Evolutionary conservation across 306 rosid species (phyloP).

Genomic region (Sophora flavescens): DNA sequence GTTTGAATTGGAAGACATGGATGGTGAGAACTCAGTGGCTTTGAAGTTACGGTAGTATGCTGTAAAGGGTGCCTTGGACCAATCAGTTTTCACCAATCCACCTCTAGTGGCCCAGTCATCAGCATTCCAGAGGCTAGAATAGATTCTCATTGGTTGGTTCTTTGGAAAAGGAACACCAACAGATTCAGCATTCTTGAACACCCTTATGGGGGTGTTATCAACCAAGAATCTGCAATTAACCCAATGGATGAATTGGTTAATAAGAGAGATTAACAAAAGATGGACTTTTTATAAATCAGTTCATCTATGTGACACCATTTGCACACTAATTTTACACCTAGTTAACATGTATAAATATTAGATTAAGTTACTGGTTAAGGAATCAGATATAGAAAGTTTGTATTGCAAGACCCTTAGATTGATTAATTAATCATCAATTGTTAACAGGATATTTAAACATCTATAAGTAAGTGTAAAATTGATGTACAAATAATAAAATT

Average conservation of each 20-base stretch:
- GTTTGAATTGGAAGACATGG: constrained; percentile 34
- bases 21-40: constrained; percentile 47
- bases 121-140: constrained; percentile 77
- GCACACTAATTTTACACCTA: neutral
- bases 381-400: too few relatives aligned
- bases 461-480: neutral
- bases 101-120: constrained; percentile 92
- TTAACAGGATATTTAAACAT: neutral
- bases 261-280: neutral
- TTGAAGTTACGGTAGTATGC: constrained; percentile 64
- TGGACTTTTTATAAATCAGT: too few relatives aligned
- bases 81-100: constrained; percentile 74
- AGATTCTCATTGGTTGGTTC: constrained; percentile 71
- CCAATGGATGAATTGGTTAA: constrained; percentile 12
- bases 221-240: constrained; percentile 59
- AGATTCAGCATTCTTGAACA: constrained; percentile 67
- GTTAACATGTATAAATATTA: too few relatives aligned
- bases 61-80: constrained; percentile 76
- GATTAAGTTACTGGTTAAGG: too few relatives aligned
- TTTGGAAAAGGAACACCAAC: constrained; percentile 68
- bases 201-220: constrained; percentile 73
- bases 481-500: neutral
- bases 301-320: too few relatives aligned
- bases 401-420: too few relatives aligned
- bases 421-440: neutral